phyloP scores from a whole-genome alignment of 2,329 filamentous ascomycete species.

The Leptographium flavum region DNA sequence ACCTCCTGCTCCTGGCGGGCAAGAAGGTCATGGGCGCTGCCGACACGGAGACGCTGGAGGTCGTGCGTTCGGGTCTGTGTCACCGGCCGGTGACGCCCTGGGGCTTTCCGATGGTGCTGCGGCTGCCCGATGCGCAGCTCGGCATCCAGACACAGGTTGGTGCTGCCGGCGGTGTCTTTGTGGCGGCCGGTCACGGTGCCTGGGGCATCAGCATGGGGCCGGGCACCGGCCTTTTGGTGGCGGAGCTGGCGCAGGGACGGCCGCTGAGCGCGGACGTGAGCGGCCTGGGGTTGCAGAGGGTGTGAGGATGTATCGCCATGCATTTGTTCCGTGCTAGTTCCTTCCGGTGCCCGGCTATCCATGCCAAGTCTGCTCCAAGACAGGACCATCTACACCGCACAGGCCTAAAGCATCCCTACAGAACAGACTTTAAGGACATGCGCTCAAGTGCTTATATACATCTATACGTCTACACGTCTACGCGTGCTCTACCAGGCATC shows the following conservation, averaged over 20 bases:
- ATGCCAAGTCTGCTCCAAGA: too few relatives aligned
- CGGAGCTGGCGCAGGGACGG: slow-evolving; percentile 52
- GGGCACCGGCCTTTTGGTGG: slow-evolving; percentile 56
- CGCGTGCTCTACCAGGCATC: too few relatives aligned
- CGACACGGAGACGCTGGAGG: slow-evolving; percentile 19
- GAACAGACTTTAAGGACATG: too few relatives aligned
- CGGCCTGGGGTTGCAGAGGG: slow-evolving; percentile 22
- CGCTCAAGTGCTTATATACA: too few relatives aligned
- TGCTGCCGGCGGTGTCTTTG: slow-evolving; percentile 48
- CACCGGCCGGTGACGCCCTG: slow-evolving; percentile 55
- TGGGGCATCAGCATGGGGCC: slow-evolving; percentile 56
- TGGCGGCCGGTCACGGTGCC: slow-evolving; percentile 60
- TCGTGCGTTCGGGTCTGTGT: slow-evolving; percentile 51
- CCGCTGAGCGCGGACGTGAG: slow-evolving; percentile 44
- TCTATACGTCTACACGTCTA: too few relatives aligned
- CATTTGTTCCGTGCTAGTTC: too few relatives aligned
- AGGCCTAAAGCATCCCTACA: too few relatives aligned
- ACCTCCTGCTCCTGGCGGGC: slow-evolving; percentile 33
- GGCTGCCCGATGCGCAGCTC: slow-evolving; percentile 41
- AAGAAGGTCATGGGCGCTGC: slow-evolving; percentile 28
- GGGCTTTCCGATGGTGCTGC: slow-evolving; percentile 48
- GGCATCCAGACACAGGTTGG: slow-evolving; percentile 24
- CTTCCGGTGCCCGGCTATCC: too few relatives aligned
- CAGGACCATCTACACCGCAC: too few relatives aligned
- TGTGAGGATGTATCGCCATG: too few relatives aligned